phyloP scores from a whole-genome alignment of 176 grass and related monocot genomes.

The Areca catechu region DNA sequence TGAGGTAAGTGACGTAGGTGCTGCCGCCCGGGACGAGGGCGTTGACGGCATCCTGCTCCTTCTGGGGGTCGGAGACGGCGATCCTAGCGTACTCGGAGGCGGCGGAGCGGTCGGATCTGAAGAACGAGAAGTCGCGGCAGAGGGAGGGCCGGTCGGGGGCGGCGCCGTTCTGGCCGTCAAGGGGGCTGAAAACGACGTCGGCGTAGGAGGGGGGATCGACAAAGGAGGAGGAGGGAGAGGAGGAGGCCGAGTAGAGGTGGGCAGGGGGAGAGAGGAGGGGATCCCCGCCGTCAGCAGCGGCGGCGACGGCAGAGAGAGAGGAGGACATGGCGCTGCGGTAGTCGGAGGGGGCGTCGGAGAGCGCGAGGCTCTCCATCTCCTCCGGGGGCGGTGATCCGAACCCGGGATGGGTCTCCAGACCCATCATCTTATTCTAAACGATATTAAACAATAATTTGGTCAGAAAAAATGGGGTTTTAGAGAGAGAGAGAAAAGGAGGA shows the following conservation, averaged over 20 bases:
- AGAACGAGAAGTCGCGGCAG: conserved; percentile 8
- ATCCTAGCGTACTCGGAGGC: conserved; percentile 49
- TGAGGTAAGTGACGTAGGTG: conserved; percentile 78
- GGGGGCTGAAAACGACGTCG: conserved; percentile 54
- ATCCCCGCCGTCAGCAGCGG: conserved; percentile 10
- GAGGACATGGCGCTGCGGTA: conserved; percentile 34
- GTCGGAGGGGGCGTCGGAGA: conserved; percentile 9
- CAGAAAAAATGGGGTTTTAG: too few species aligned
- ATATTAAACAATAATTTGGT: neutral
- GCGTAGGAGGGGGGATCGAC: conserved; percentile 92
- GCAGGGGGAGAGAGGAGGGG: conserved; percentile 32
- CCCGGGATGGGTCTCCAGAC: conserved; percentile 4
- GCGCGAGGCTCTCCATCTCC: conserved; percentile 17
- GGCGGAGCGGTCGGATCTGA: conserved; percentile 42
- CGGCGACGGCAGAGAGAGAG: conserved; percentile 22
- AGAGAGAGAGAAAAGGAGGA: neutral
- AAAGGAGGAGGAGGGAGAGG: conserved; percentile 58
- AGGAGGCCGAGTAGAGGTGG: conserved; percentile 17
- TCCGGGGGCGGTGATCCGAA: conserved; percentile 2
- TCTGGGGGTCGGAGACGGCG: conserved; percentile 67
- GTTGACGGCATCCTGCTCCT: conserved; percentile 51
- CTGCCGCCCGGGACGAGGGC: conserved; percentile 48
- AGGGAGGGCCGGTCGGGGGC: conserved; percentile 2
- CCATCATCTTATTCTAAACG: conserved; percentile 9
- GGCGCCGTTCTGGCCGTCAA: conserved; percentile 32